Evolutionary conservation across 495 filamentous ascomycete species (phyloP).

Genomic region (Thermothielavioides terrestris): DNA sequence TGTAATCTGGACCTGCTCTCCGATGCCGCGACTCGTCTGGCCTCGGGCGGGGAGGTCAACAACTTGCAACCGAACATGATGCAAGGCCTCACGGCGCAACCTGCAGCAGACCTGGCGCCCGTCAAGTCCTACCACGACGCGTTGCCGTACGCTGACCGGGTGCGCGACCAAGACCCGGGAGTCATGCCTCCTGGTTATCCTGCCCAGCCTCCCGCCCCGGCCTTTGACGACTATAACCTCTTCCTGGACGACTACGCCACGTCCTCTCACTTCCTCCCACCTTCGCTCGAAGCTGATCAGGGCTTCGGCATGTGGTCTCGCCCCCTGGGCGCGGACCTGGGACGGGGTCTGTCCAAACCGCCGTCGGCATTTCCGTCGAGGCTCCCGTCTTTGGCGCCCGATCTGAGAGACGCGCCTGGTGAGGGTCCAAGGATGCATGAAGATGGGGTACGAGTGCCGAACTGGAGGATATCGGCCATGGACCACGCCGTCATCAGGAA

Average conservation of each 20-base stretch:
- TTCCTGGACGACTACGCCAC: constrained; percentile 44
- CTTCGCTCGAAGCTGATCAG: constrained; percentile 41
- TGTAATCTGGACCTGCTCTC: constrained; percentile 45
- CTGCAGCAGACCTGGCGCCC: constrained; percentile 29
- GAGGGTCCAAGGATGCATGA: constrained; percentile 32
- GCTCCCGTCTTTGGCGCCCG: constrained; percentile 58
- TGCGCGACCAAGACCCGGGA: constrained; percentile 33
- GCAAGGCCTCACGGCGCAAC: constrained; percentile 31
- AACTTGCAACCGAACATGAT: constrained; percentile 40
- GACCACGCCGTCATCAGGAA: constrained; percentile 55
- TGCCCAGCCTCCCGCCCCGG: constrained; percentile 29
- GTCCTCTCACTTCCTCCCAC: constrained; percentile 40
- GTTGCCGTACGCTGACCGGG: constrained; percentile 35
- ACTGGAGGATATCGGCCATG: constrained; percentile 57
- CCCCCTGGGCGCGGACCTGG: constrained; percentile 26
- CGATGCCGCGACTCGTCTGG: constrained; percentile 44
- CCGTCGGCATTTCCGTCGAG: constrained; percentile 61
- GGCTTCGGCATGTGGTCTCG: constrained; percentile 38
- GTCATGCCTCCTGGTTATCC: constrained; percentile 32
- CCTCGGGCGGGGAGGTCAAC: constrained; percentile 40
- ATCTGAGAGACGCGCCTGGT: constrained; percentile 51
- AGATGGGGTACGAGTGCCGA: constrained; percentile 34
- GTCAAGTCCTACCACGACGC: constrained; percentile 40
- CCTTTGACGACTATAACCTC: constrained; percentile 42
- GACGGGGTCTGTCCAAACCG: constrained; percentile 38